Percentiles rank a stretch among this genome's conserved stretches.
phyloP scores from a whole-genome alignment of 1,139 yeast species.

The Geotrichum restrictum region DNA sequence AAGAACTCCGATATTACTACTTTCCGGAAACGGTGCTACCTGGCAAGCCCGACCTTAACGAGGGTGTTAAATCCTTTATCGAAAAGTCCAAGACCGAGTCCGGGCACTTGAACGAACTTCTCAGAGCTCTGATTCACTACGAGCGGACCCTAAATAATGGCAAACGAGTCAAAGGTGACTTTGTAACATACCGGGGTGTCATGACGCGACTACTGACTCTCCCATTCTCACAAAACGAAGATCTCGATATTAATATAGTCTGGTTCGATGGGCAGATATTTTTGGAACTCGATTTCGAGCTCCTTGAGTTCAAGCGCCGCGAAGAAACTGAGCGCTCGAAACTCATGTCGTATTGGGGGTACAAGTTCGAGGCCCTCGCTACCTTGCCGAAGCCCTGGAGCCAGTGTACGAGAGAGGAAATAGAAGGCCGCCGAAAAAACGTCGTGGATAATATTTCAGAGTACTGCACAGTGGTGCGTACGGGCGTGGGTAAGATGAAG shows the following conservation, averaged over 20 bases:
- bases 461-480: constrained; percentile 69
- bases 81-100: constrained; percentile 52
- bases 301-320: constrained; percentile 21
- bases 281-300: constrained; percentile 57
- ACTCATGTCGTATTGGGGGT: constrained; percentile 46
- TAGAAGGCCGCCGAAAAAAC: constrained; percentile 57
- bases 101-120: constrained; percentile 52
- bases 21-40: constrained; percentile 63
- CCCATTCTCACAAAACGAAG: constrained; percentile 54
- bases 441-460: constrained; percentile 70
- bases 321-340: constrained; percentile 29
- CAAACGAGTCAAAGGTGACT: constrained; percentile 55
- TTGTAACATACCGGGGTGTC: constrained; percentile 80
- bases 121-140: constrained; percentile 51
- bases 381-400: constrained; percentile 78
- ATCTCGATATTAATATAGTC: constrained; percentile 59
- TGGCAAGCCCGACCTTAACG: constrained; percentile 53
- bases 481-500: constrained; percentile 74
- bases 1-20: constrained; percentile 63
- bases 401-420: constrained; percentile 55
- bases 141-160: constrained; percentile 49
- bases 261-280: constrained; percentile 83
- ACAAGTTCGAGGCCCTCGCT: constrained; percentile 77
- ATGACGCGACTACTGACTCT: constrained; percentile 62
- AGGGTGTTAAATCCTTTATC: constrained; percentile 59